Evolutionary conservation across 352 stramenopile species (phyloP).

Genomic region (Phytophthora idaei): DNA sequence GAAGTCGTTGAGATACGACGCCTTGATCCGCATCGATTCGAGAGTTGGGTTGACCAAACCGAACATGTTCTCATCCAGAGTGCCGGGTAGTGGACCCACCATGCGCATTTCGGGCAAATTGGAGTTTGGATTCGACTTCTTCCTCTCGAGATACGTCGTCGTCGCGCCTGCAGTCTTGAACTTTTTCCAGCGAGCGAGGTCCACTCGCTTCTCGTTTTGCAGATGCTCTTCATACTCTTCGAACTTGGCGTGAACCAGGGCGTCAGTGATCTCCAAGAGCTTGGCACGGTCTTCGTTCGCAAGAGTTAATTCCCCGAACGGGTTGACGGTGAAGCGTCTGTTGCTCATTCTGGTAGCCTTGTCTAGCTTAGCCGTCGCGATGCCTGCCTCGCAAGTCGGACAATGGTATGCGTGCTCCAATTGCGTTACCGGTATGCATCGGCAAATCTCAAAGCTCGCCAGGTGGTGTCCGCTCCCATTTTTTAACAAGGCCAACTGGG

Average conservation of each 20-base stretch:
- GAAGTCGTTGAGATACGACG: constrained; percentile 32
- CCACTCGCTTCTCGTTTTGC: constrained; percentile 18
- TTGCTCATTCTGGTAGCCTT: constrained; percentile 7
- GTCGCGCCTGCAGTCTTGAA: constrained; percentile 5
- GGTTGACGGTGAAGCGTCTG: constrained; percentile 30
- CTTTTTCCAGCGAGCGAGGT: constrained; percentile 25
- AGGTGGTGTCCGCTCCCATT: neutral
- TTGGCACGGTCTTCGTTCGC: constrained; percentile 8
- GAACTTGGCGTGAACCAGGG: constrained; percentile 20
- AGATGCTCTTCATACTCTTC: constrained; percentile 30
- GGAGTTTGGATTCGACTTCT: constrained; percentile 16
- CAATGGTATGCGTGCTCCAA: constrained; percentile 3
- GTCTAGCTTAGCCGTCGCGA: neutral
- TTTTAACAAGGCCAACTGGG: neutral
- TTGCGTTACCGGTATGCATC: neutral
- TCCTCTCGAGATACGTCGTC: constrained; percentile 21
- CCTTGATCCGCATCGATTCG: constrained; percentile 35
- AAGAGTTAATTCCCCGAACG: constrained; percentile 14
- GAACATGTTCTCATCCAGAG: constrained; percentile 50
- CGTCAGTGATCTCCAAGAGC: constrained; percentile 18
- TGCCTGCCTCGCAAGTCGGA: neutral
- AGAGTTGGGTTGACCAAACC: constrained; percentile 37
- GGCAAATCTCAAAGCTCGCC: constrained; percentile 1
- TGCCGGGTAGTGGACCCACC: constrained; percentile 30
- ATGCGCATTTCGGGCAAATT: constrained; percentile 29